Evolutionary conservation across 441 rosid genomes (phyloP), one percentile per base, ranked within the genome.

Genomic region (Erodium moschatum): DNA sequence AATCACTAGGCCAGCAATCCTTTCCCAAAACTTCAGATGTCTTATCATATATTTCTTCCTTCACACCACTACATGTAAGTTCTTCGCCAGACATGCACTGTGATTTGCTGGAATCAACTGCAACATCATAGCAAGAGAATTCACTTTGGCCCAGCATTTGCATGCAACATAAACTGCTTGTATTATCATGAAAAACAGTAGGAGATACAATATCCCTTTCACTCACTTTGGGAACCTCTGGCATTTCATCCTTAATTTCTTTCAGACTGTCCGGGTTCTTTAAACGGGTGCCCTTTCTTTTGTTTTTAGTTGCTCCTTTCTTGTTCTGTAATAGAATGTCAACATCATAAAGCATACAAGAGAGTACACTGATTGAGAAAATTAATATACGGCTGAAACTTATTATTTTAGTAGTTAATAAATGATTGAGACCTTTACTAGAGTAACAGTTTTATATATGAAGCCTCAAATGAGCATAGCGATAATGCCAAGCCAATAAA

Each of bases 101-200:
- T 16, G 72, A 58, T 72, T 73, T 78, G 63, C 65, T 66, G 65
- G 62, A 69, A 77, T 78, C 83, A 73, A 64, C 89, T 78, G 85
- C 84, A 85, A 77, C 82, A 83, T 84, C 81, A 84, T 70, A 74
- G 70, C 54, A 80, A 78, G 74, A 76, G 72, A 70, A 70, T 79
- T 82, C 87, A 82, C 82, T 76, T 79, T 68, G 83, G 80, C 72
- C 83, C 65, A 70, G 73, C 79, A 75, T 75, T 74, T 85, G 82
- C 81, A 73, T 70, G 77, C 81, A 79, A 81, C 76, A 74, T 64
- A 83, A 80, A 81, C 75, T 71, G 73, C 83, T 81, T 31, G 77
- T 67, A 69, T 69, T 81, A 79, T 78, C 78, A 73, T 73, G 75
- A 75, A 81, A 75, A 74, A 74, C 80, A 40, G 44, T 40, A 74